Conservation (phyloP, 2,329 filamentous ascomycete genomes). For the Ophiostoma angusticollis region DNA sequence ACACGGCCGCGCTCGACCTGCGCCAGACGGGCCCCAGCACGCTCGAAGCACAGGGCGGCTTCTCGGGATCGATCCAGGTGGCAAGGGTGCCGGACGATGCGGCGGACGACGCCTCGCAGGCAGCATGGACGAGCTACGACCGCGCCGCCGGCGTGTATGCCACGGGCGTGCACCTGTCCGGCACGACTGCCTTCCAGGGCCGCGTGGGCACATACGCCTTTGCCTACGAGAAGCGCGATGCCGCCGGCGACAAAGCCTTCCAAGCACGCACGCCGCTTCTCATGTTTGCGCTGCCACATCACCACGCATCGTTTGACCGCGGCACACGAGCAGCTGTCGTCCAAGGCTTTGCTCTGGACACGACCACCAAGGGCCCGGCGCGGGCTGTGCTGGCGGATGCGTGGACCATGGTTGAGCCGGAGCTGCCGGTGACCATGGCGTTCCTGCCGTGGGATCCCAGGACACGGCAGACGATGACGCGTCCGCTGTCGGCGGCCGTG, state of each 20-base stretch:
- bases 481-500: constrained; percentile 35
- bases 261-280: constrained; percentile 38
- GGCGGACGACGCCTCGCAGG: constrained; percentile 47
- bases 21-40: constrained; percentile 49
- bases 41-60: constrained; percentile 52
- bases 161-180: constrained; percentile 49
- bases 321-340: constrained; percentile 34
- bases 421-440: constrained; percentile 60
- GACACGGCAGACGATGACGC: constrained; percentile 27
- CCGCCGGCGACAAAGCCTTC: constrained; percentile 25
- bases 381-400: constrained; percentile 56
- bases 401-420: constrained; percentile 66
- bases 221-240: constrained; percentile 58
- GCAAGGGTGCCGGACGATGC: constrained; percentile 55
- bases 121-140: constrained; percentile 55
- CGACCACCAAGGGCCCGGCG: constrained; percentile 74
- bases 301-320: constrained; percentile 59
- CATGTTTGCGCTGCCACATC: constrained; percentile 85
- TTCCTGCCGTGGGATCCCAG: constrained; percentile 66
- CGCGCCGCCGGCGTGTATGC: constrained; percentile 64
- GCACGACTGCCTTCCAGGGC: constrained; percentile 34
- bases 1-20: constrained; percentile 48
- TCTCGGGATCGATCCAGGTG: constrained; percentile 70
- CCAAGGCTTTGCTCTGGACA: constrained; percentile 51
- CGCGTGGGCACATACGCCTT: constrained; percentile 59